Base-by-base conservation (phyloP, 2,329 filamentous ascomycete genomes). In the Fusarium humuli region DNA sequence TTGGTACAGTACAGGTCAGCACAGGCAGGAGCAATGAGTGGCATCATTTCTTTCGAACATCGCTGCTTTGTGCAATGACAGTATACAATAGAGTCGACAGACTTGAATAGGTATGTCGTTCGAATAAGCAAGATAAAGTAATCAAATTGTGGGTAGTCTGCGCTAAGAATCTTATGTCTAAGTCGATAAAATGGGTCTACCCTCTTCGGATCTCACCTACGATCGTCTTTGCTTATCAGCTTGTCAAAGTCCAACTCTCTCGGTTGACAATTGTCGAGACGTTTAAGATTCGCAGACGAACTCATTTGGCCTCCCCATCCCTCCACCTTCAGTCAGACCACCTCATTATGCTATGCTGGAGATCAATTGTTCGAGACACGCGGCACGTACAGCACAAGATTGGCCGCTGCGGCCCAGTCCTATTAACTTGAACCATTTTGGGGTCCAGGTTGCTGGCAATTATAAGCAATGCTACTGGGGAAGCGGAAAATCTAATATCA, bases 361-460 rank as follows among this genome's bases (percentile, higher is more conserved):
- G n/a, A 30, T n/a, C 11, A 25, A 34, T 42, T 14, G 23, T 34
- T 42, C 46, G 16, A 65, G n/a, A 41, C 30, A 23, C 59, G 53
- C 30, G 61, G 45, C 40, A 52, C 30, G 23, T 34, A 29, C 32
- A 29, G 59, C 25, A 29, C 23, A n/a, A 49, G 44, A 57, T 45
- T 49, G 20, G 25, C 11, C 25, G 59, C 49, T 48, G 29, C 49
- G 53, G 44, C 67, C 65, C 61, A 57, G 61, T 22, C 47, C 40
- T 54, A 23, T 41, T 27, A 37, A 49, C 46, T 56, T 48, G 44
- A 57, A 54, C 37, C 59, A 57, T 29, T 20, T 41, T 40, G 49
- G 47, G 47, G 62, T 64, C 48, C 27, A 59, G 29, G 37, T 50
- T 54, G 29, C 53, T 53, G 23, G 14, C 23, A 53, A 23, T 41